Base-by-base conservation (phyloP, 345 rosid species). In the Brassica cretica region DNA sequence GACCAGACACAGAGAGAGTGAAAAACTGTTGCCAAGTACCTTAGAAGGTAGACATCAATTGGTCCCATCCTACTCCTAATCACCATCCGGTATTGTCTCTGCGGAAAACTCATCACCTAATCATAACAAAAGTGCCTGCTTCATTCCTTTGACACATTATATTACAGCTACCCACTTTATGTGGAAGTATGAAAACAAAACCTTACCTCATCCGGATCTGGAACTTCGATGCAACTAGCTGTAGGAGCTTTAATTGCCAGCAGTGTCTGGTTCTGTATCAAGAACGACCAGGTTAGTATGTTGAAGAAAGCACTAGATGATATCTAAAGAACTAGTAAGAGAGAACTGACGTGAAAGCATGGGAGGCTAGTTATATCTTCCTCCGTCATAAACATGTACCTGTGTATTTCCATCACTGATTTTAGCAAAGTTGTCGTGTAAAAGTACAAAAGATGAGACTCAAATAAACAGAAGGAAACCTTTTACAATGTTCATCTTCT, bases 161-260 rank as follows among this genome's bases (percentile, higher is more conserved):
- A 12, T 55, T 35, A 60, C 9, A 64, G 49, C 25, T 30, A 2
- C 4, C 39, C 2, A 29, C 7, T 46, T 60, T 24, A 60, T 11
- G 11, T 11, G 65, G 46, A 67, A 67, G 10, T 32, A 14, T 66
- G 32, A 11, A 39, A 27, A 58, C 15, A 44, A 59, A 24, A 14
- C 0, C 3, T 82, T 61, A 88, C 94, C 87, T 86, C 89, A 72
- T 88, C 88, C 68, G 94, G 93, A 84, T 89, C 91, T 66, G 89
- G 93, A 80, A 88, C 93, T 82, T 91, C 91, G 18, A 91, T 81
- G 78, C 80, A 86, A 82, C 93, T 85, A 72, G 88, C 88, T 76
- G 74, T 81, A 75, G 94, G 97, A 86, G 91, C 89, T 85, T 88
- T 87, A 55, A 91, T 81, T 55, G 88, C 90, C 64, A 91, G 69